Percentiles rank a stretch among this genome's conserved stretches.
These are phyloP conservation scores for Castanea sativa DNA, from an alignment of 306 rosid species.

Conservation along the genomic window DNA sequence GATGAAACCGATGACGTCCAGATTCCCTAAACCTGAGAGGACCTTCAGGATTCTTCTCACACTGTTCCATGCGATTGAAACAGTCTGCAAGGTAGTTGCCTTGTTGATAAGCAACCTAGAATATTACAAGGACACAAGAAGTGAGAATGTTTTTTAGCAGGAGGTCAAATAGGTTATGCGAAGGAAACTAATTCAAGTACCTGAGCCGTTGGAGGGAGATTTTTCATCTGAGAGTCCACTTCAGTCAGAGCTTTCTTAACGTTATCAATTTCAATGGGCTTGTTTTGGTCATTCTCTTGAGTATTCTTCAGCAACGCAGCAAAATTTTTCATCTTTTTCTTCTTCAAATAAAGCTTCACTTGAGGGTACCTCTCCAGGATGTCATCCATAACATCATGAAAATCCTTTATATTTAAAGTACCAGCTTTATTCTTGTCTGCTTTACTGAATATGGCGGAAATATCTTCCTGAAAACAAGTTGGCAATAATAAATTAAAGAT, in stretches of 20 bases:
- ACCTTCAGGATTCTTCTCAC: conserved; percentile 81
- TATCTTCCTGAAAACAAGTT: conserved; percentile 63
- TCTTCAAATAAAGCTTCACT: conserved; percentile 77
- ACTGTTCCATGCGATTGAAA: conserved; percentile 76
- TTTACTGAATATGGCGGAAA: conserved; percentile 67
- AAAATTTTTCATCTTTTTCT: conserved; percentile 58
- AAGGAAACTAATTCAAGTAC: conserved; percentile 29
- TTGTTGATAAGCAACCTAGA: conserved; percentile 94
- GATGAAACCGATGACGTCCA: conserved; percentile 90
- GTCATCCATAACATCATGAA: conserved; percentile 66
- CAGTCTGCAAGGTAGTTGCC: conserved; percentile 80
- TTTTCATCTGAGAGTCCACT: conserved; percentile 92
- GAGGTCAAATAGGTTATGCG: background rate
- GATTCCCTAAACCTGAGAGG: conserved; percentile 90
- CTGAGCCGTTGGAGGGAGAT: conserved; percentile 99
- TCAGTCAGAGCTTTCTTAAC: conserved; percentile 74
- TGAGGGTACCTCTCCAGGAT: conserved; percentile 93
- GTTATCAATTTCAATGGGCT: conserved; percentile 64
- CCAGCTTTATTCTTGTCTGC: conserved; percentile 87
- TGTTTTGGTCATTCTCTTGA: conserved; percentile 50
- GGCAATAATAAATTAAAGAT: background rate
- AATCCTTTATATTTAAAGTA: conserved; percentile 65
- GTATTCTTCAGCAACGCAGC: conserved; percentile 66
- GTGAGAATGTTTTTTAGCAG: background rate
- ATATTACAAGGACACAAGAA: background rate